These are phyloP conservation scores for Rutstroemia sydowiana DNA, from an alignment of 2,329 filamentous ascomycete genomes.

Conservation along the genomic window DNA sequence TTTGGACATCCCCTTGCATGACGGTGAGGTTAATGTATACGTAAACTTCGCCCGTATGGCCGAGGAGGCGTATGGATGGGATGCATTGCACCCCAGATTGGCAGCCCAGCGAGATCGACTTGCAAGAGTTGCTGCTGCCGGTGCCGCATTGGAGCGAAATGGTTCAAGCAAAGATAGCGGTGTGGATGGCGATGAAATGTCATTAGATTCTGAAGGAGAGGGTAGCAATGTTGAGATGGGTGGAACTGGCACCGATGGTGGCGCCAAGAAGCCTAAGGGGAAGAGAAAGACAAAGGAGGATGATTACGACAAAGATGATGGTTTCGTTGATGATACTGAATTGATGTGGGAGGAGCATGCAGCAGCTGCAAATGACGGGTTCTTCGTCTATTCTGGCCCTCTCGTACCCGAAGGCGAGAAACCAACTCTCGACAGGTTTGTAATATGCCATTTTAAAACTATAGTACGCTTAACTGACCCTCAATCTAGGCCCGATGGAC, in stretches of 20 bases:
- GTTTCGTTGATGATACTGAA: slow-evolving; percentile 89
- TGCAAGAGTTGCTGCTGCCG: slow-evolving; percentile 78
- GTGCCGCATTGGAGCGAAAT: slow-evolving; percentile 74
- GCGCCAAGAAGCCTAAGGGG: slow-evolving; percentile 52
- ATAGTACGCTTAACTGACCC: slow-evolving; percentile 27
- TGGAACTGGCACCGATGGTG: slow-evolving; percentile 56
- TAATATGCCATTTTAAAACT: slow-evolving; percentile 3
- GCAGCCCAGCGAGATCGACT: slow-evolving; percentile 84
- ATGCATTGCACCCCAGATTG: slow-evolving; percentile 82
- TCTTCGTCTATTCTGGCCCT: slow-evolving; percentile 95
- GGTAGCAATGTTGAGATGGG: slow-evolving; percentile 88
- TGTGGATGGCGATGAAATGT: slow-evolving; percentile 68
- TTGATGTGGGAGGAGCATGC: slow-evolving; percentile 93
- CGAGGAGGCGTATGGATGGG: slow-evolving; percentile 89
- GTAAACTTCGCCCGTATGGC: slow-evolving; percentile 94
- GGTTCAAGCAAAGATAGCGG: slow-evolving; percentile 61
- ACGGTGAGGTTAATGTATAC: slow-evolving; percentile 78
- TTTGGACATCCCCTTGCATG: slow-evolving; percentile 66
- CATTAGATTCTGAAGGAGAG: slow-evolving; percentile 61
- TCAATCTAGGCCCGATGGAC: slow-evolving; percentile 58
- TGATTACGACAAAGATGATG: slow-evolving; percentile 76
- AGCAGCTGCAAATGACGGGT: slow-evolving; percentile 88
- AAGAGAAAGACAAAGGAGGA: slow-evolving; percentile 76
- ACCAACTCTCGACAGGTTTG: slow-evolving; percentile 45
- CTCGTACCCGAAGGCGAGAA: slow-evolving; percentile 83